A percentile compares a stretch with the other conserved stretches of the same genome.
Conservation (phyloP, 257 asterid species). For the Penstemon eatonii region DNA sequence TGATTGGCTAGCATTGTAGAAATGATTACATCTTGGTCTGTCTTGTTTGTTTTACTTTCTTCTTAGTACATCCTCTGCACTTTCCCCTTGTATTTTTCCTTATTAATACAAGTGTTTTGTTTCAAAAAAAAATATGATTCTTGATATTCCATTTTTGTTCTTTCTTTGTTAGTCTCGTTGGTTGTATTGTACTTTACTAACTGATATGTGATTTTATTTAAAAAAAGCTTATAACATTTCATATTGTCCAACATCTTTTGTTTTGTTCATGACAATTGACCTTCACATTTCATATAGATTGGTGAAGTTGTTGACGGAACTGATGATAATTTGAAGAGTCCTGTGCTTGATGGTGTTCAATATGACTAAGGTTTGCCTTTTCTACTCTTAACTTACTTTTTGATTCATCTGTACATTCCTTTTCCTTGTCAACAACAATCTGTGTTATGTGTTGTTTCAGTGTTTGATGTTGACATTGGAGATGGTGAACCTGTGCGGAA, state of each 20-base stretch:
- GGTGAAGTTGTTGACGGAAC: slow-evolving; percentile 99
- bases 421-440: slow-evolving; percentile 33
- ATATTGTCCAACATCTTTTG: slow-evolving; percentile 7
- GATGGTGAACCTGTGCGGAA: slow-evolving; percentile 97
- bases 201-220: slow-evolving; percentile 14
- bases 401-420: slow-evolving; percentile 16
- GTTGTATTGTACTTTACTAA: slow-evolving; percentile 16
- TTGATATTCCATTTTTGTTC: slow-evolving; percentile 4
- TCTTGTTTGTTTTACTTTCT: no score
- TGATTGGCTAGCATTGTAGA: no score
- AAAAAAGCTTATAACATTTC: slow-evolving; percentile 12
- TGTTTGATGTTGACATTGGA: slow-evolving; percentile 97
- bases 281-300: slow-evolving; percentile 47
- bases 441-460: slow-evolving; percentile 45
- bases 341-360: slow-evolving; percentile 65
- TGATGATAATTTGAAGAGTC: slow-evolving; percentile 54
- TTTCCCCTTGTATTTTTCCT: no score
- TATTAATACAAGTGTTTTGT: no score
- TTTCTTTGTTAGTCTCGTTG: background rate
- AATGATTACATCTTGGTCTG: no score
- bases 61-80: no score
- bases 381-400: slow-evolving; percentile 26
- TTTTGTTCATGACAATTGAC: slow-evolving; percentile 11
- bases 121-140: no score
- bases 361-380: slow-evolving; percentile 76